phyloP scores from a whole-genome alignment of 1,284 basidiomycete species.

The Puccinia horiana region DNA sequence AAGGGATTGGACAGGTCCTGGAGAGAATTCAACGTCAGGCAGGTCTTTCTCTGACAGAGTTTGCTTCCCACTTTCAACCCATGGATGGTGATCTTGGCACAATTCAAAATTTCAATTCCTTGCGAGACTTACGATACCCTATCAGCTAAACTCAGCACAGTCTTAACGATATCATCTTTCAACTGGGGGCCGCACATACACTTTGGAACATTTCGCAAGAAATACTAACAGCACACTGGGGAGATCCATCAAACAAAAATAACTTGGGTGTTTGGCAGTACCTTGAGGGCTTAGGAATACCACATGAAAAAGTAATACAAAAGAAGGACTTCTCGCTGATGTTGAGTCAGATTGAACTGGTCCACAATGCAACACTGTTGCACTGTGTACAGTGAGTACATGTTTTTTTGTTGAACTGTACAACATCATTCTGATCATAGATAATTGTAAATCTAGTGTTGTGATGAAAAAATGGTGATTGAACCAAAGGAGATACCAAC shows the following conservation, averaged over 20 bases:
- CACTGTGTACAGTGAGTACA: constrained; percentile 15
- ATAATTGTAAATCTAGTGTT: not conserved
- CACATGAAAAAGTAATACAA: constrained; percentile 20
- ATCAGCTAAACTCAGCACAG: not conserved
- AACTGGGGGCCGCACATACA: not conserved
- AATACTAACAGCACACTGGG: not conserved
- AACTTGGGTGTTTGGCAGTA: constrained; percentile 24
- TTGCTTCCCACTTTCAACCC: not conserved
- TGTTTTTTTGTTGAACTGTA: not conserved
- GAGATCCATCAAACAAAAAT: not conserved
- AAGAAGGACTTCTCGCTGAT: constrained; percentile 15
- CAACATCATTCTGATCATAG: not conserved
- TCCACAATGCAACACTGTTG: not conserved
- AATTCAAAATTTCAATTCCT: not conserved
- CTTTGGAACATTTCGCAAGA: not conserved
- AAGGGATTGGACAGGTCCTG: not conserved
- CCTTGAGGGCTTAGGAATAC: constrained; percentile 1
- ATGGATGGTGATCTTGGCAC: not conserved
- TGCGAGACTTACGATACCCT: not conserved
- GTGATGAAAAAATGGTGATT: not conserved
- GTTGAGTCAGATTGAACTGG: not conserved
- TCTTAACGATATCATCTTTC: not conserved
- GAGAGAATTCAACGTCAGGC: not conserved
- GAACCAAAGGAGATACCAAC: not conserved
- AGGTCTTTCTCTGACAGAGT: not conserved